Evolutionary conservation across 345 rosid species (phyloP), one percentile per base, ranked within the genome.

Genomic region (Corchorus capsularis): DNA sequence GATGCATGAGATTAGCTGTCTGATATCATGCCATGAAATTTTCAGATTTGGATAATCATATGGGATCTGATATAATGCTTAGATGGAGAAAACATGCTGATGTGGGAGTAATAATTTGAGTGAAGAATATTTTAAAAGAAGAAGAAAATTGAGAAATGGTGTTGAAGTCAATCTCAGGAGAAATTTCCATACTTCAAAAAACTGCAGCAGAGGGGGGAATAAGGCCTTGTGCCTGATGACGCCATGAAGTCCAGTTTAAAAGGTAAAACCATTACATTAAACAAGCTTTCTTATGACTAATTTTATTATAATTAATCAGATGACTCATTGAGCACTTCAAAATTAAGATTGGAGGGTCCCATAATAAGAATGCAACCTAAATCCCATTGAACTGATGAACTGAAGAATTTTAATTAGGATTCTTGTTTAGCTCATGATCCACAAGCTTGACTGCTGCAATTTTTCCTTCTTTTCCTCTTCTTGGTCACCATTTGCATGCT

Each of bases 321-420:
- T 87, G 87, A 87, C 79, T 83, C 75, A 71, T 68, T 41, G 0
- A 61, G 82, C 90, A 87, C 86, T 81, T 71, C 69, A 62, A 12
- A 10, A 61, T 55, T 63, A 32, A 75, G 75, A 65, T 77, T 74
- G 71, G 74, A 77, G 65, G 79, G 79, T 43, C 72, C 83, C 80
- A 12, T 27, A 27, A 8, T 57, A 22, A 12, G 41, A 20, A 20
- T 69, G 69, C 46, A 50, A 55, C 86, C 80, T 82, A 84, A 76
- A 78, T 71, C 71, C 63, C 61, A 17, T 55, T 56, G 41, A 69
- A 56, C 46, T 35, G 10, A 61, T 35, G 10, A 61, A 22, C 43
- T 61, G 56, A 17, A 15, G 2, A 39, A 66, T 1, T 54, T 5
- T 15, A 34, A 14, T 53, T 54, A 46, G 16, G 37, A 32, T 63